Conservation (phyloP, 2,329 filamentous ascomycete species). For the Fusarium guadeloupense region DNA sequence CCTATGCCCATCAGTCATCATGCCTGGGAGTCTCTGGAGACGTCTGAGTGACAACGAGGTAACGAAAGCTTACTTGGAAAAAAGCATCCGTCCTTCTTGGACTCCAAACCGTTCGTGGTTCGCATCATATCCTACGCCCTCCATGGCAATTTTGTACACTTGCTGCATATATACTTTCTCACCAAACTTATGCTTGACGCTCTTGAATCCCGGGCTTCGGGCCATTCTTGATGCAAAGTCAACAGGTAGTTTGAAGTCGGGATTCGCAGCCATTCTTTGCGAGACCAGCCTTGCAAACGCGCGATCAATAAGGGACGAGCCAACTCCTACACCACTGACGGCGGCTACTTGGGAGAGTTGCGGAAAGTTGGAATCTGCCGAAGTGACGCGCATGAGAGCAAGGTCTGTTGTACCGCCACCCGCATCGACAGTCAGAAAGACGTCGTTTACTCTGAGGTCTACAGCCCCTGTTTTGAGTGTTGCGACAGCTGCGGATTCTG, state of each 20-base stretch:
- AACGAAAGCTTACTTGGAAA: slow-evolving; percentile 51
- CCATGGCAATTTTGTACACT: slow-evolving; percentile 54
- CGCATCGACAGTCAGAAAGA: slow-evolving; percentile 57
- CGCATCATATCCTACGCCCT: slow-evolving; percentile 54
- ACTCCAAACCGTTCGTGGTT: slow-evolving; percentile 51
- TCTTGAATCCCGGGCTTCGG: slow-evolving; percentile 51
- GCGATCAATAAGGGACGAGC: slow-evolving; percentile 57
- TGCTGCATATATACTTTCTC: slow-evolving; percentile 54
- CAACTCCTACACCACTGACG: slow-evolving; percentile 58
- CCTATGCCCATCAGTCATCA: too few species aligned
- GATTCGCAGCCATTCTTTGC: slow-evolving; percentile 48
- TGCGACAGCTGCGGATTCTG: slow-evolving; percentile 58
- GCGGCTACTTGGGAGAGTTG: slow-evolving; percentile 49
- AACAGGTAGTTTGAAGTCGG: slow-evolving; percentile 50
- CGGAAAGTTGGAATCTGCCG: slow-evolving; percentile 38
- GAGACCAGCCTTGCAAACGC: slow-evolving; percentile 53
- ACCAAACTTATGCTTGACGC: slow-evolving; percentile 55
- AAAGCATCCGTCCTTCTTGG: slow-evolving; percentile 52
- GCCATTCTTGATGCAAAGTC: slow-evolving; percentile 51
- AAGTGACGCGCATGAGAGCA: slow-evolving; percentile 54
- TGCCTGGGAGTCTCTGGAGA: too few species aligned
- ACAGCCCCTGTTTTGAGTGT: slow-evolving; percentile 56
- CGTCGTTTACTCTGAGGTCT: slow-evolving; percentile 48
- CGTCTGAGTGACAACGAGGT: too few species aligned
- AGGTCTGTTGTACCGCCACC: slow-evolving; percentile 59